Base-by-base conservation (phyloP, 2,329 filamentous ascomycete genomes). In the Macroventuria anomochaeta region DNA sequence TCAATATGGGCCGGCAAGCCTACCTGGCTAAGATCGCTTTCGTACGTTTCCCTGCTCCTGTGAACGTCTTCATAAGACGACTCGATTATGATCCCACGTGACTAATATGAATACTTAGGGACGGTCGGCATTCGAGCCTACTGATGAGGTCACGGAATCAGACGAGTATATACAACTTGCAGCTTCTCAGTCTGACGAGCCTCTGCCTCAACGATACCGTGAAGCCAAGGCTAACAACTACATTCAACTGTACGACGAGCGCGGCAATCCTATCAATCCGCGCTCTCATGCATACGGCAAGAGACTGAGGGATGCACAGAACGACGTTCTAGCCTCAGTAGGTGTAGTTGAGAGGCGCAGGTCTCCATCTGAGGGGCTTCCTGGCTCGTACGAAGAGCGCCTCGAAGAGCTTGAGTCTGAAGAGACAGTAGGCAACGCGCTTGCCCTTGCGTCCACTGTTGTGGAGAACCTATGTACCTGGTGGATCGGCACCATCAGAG, bases 271-370 rank as follows among this genome's bases (percentile, higher is more conserved):
- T 3, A 64, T 75, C 61, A 79, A 79, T 44, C 72, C 75, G 10
- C 62, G 67, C 29, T 74, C 75, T 10, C 74, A 73, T 23, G 68
- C 70, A 5, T 72, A 75, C 46, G 76, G 75, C 28, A 69, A 75
- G 28, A 69, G 67, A 23, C 67, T 79, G 31, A 71, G 79, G 44
- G 71, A 75, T 46, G 78, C 79, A 7, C 76, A 79, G 49, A 81
- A 81, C 38, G 77, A 79, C 57, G 75, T 80, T 1, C 70, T 80
- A 5, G 76, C 75, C 17, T 74, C 79, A 0, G 76, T 81, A 8
- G 79, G 79, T 17, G 77, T 81, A 1, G 76, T 80, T 0, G 77
- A 79, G 60, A 68, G 75, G 52, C 75, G 67, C 8, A 60, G 47
- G 13, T 62, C 66, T 21, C 66, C 66, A 4, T 59, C 63, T 13